These are phyloP conservation scores for Cymbopogon flexuosus DNA, from an alignment of 202 grass and related monocot species.

Conservation along the genomic window DNA sequence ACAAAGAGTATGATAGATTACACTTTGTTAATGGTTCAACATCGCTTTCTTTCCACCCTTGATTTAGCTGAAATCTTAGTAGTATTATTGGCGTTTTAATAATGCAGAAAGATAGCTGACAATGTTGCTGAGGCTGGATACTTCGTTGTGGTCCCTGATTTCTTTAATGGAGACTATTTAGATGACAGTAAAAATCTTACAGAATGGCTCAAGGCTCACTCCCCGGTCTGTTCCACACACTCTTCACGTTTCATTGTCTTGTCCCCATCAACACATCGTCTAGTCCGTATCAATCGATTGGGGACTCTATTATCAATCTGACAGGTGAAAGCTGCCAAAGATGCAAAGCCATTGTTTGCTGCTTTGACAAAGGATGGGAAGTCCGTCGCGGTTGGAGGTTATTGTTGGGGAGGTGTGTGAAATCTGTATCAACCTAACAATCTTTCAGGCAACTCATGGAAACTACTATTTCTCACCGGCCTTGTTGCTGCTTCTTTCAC, in stretches of 20 bases:
- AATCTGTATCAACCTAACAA: not conserved
- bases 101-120: conserved; percentile 36
- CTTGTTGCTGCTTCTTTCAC: not conserved
- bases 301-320: not conserved
- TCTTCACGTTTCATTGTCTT: not conserved
- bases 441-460: not conserved
- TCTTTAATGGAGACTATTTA: conserved; percentile 29
- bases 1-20: not conserved
- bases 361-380: not conserved
- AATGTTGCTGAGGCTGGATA: conserved; percentile 33
- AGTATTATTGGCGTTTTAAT: not conserved
- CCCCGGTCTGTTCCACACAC: conserved; percentile 19
- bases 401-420: conserved; percentile 21
- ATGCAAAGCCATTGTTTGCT: conserved; percentile 4
- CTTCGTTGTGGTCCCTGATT: conserved; percentile 37
- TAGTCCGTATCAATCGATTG: not conserved
- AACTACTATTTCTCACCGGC: not conserved
- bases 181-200: not conserved
- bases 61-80: not conserved
- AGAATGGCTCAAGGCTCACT: conserved; percentile 17
- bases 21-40: not conserved
- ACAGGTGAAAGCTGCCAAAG: not conserved
- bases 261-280: not conserved
- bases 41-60: too few species aligned
- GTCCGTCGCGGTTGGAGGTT: conserved; percentile 3